phyloP scores from a whole-genome alignment of 108 stramenopile genomes.

The Skeletonema costatum region DNA sequence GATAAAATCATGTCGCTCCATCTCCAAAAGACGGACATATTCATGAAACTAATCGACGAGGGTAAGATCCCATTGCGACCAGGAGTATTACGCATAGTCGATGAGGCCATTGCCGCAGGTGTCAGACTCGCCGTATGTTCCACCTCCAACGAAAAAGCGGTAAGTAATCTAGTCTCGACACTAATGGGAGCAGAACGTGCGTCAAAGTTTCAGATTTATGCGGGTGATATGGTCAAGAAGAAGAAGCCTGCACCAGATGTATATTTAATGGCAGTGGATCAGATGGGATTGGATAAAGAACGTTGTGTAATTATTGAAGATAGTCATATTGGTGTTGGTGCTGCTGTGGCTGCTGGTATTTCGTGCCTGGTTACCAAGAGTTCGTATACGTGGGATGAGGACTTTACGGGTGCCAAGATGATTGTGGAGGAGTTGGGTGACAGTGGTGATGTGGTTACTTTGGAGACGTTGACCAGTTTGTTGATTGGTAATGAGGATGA shows the following conservation, averaged over 20 bases:
- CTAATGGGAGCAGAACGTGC: slow-evolving; percentile 87
- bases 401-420: slow-evolving; percentile 85
- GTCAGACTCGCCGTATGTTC: slow-evolving; percentile 89
- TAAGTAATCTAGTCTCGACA: slow-evolving; percentile 79
- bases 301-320: slow-evolving; percentile 93
- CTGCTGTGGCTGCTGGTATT: slow-evolving; percentile 88
- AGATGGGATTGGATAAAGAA: slow-evolving; percentile 83
- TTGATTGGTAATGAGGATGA: neutral
- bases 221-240: slow-evolving; percentile 89
- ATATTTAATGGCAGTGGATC: slow-evolving; percentile 89
- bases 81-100: slow-evolving; percentile 86
- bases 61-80: slow-evolving; percentile 85
- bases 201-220: slow-evolving; percentile 83
- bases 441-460: slow-evolving; percentile 58
- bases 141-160: slow-evolving; percentile 92
- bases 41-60: slow-evolving; percentile 82
- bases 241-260: slow-evolving; percentile 96
- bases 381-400: slow-evolving; percentile 84
- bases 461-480: slow-evolving; percentile 64
- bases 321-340: slow-evolving; percentile 87
- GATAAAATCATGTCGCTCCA: slow-evolving; percentile 89
- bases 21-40: slow-evolving; percentile 90
- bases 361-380: slow-evolving; percentile 85
- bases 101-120: slow-evolving; percentile 77
- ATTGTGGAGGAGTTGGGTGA: slow-evolving; percentile 87